Evolutionary conservation across 306 rosid genomes (phyloP).

Genomic region (Inga laurina): DNA sequence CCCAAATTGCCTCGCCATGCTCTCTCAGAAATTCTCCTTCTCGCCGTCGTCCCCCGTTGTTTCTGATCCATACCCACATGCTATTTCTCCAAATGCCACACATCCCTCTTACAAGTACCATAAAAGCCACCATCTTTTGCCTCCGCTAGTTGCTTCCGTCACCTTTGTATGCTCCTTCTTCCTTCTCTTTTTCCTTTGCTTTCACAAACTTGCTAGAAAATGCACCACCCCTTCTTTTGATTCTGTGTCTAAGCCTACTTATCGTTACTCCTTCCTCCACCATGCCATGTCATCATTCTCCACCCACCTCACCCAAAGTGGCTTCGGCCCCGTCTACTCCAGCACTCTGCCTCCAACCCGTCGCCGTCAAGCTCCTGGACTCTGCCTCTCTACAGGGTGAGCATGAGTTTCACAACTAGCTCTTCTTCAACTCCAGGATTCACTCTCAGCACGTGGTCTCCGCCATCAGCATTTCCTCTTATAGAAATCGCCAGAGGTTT

Average conservation of each 20-base stretch:
- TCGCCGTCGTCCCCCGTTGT: conserved; percentile 27
- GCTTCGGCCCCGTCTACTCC: too few relatives aligned
- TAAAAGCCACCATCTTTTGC: background rate
- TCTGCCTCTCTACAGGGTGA: too few relatives aligned
- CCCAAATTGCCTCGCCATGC: conserved; percentile 38
- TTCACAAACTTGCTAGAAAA: conserved; percentile 52
- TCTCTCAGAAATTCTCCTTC: conserved; percentile 45
- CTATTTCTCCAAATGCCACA: background rate
- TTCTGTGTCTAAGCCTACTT: background rate
- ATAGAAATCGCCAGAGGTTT: conserved; percentile 70
- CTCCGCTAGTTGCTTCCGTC: conserved; percentile 1
- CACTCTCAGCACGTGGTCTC: too few relatives aligned
- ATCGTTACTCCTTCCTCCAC: conserved; percentile 42
- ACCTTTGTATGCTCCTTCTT: too few relatives aligned
- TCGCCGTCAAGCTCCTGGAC: too few relatives aligned
- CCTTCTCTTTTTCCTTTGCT: conserved; percentile 50
- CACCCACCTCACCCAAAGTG: too few relatives aligned
- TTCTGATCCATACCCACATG: background rate
- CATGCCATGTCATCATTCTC: conserved; percentile 71
- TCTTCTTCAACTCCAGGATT: too few relatives aligned
- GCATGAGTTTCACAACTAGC: too few relatives aligned
- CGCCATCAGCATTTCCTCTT: conserved; percentile 49
- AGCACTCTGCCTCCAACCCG: too few relatives aligned
- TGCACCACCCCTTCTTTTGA: conserved; percentile 71
- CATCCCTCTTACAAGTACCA: background rate